Conservation (phyloP, 352 stramenopile species). For the Saprolegnia diclina region DNA sequence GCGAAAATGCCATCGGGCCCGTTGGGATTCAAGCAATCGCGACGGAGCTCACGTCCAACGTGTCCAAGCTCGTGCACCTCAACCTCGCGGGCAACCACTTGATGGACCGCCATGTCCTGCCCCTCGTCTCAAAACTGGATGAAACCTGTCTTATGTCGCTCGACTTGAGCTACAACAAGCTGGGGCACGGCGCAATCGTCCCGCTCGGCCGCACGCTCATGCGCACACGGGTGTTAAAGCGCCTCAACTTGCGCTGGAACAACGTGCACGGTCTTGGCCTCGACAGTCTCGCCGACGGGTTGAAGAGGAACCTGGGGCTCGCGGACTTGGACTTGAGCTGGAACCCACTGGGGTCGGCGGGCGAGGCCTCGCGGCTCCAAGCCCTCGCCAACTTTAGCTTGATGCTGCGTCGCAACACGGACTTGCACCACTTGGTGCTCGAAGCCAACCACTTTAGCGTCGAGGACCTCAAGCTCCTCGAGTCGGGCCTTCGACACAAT, state of each 20-base stretch:
- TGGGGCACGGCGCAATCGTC: not conserved
- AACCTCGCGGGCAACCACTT: constrained; percentile 3
- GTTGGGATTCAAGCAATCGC: not conserved
- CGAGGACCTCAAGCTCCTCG: constrained; percentile 4
- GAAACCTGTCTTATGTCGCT: not conserved
- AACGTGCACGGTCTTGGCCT: not conserved
- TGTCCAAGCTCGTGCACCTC: constrained; percentile 2
- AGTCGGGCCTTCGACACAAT: not conserved
- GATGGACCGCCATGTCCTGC: constrained; percentile 5
- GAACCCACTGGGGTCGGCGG: not conserved
- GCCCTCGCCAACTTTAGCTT: constrained; percentile 6
- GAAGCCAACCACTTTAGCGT: constrained; percentile 7
- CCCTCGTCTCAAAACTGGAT: constrained; percentile 1
- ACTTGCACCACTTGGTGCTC: constrained; percentile 3
- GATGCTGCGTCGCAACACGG: not conserved
- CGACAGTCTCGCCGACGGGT: not conserved
- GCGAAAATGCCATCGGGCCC: not conserved
- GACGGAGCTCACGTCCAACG: not conserved
- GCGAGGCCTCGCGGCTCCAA: not conserved
- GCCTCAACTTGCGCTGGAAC: constrained; percentile 10
- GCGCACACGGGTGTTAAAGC: not conserved
- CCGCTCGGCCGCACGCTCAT: constrained; percentile 1
- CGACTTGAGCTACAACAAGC: constrained; percentile 13
- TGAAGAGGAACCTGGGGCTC: not conserved
- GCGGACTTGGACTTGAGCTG: not conserved